Percentiles rank a stretch among this genome's conserved stretches.
Conservation (phyloP, 2,329 filamentous ascomycete species). For the Colletotrichum horii region DNA sequence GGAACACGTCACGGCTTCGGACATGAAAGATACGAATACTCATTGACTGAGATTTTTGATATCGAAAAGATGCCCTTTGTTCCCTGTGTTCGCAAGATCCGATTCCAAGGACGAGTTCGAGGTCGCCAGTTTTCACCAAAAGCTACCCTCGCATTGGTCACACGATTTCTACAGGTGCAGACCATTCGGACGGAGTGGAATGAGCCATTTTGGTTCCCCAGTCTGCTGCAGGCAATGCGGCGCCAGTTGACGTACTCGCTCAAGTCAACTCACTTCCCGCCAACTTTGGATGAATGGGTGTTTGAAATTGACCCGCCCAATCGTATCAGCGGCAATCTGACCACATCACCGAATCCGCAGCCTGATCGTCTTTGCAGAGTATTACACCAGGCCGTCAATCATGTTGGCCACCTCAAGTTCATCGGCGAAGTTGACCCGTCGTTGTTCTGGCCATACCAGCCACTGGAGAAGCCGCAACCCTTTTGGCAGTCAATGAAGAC, state of each 20-base stretch:
- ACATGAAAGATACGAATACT: not conserved
- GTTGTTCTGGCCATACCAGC: not conserved
- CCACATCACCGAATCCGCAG: not conserved
- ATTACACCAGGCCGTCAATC: not conserved
- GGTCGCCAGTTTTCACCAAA: not conserved
- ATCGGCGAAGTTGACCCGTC: not conserved
- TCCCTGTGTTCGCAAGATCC: not conserved
- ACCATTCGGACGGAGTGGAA: not conserved
- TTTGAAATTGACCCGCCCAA: rapidly evolving
- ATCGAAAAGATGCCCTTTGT: not conserved
- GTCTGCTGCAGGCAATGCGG: not conserved
- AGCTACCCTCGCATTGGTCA: not conserved
- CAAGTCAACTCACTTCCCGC: not conserved
- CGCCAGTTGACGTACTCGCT: not conserved
- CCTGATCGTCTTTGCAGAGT: not conserved
- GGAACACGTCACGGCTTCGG: not conserved
- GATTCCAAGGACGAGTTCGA: not conserved
- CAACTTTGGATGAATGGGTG: not conserved
- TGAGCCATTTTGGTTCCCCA: not conserved
- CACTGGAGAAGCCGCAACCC: not conserved
- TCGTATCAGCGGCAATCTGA: not conserved
- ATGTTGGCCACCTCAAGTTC: not conserved
- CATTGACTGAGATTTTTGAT: not conserved
- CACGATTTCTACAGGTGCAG: not conserved
- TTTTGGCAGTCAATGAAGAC: not conserved